Evolutionary conservation across 805 yeast genomes (phyloP).

Genomic region (Pichia heedii): DNA sequence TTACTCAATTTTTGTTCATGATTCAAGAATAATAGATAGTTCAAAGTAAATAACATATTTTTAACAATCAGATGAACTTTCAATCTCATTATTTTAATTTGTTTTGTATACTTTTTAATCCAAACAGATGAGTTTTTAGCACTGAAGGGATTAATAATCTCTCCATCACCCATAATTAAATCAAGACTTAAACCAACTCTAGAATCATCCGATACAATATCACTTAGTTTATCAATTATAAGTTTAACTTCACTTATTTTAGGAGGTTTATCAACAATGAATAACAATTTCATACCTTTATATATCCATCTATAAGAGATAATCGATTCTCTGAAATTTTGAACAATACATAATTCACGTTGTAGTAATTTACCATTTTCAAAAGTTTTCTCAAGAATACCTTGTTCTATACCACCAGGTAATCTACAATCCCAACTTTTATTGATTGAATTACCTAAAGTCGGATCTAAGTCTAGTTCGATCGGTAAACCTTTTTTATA

Average conservation of each 20-base stretch:
- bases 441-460: constrained; percentile 24
- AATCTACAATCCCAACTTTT: constrained; percentile 30
- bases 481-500: constrained; percentile 29
- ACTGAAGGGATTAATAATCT: constrained; percentile 11
- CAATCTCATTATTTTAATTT: constrained; percentile 23
- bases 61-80: constrained; percentile 31
- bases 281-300: constrained; percentile 31
- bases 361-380: constrained; percentile 21
- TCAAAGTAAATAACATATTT: constrained; percentile 41
- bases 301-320: constrained; percentile 36
- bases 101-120: constrained; percentile 15
- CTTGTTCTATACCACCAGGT: constrained; percentile 31
- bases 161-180: constrained; percentile 15
- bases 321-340: constrained; percentile 38
- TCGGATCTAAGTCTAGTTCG: constrained; percentile 30
- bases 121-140: constrained; percentile 13
- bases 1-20: constrained; percentile 30
- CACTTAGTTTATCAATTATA: constrained; percentile 22
- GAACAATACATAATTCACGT: constrained; percentile 38
- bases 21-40: constrained; percentile 35
- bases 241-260: constrained; percentile 24
- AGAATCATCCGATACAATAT: constrained; percentile 24
- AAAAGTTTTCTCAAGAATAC: constrained; percentile 28
- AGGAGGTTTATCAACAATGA: constrained; percentile 29
- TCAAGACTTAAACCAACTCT: constrained; percentile 20